Evolutionary conservation across 306 rosid species (phyloP), one percentile per base, ranked within the genome.

Genomic region (Sindora glabra): DNA sequence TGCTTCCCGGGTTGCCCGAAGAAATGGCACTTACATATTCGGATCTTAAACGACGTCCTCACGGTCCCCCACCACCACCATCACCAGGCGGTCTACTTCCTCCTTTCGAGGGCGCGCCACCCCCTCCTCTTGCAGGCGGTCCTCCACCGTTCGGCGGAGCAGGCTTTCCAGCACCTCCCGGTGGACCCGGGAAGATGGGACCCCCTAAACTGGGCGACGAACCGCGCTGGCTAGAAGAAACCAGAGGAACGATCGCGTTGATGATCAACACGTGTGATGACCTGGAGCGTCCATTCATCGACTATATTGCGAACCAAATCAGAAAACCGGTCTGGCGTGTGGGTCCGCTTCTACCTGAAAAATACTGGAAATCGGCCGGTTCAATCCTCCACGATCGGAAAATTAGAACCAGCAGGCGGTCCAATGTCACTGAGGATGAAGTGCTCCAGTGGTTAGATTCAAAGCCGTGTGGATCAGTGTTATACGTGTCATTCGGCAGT

Each of bases 191-290:
- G 1, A 73, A 8, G 51, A 67, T 1, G 71, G 85, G 79, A 1
- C 90, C 79, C 0, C 88, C 80, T 0, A 44, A 26, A 7, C 64
- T 15, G 0, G 89, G 81, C 0, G 68, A 19, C 0, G 68, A 27
- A 0, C 91, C 89, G 2, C 69, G 9, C 0, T 84, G 85, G 87
- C 0, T 79, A 6, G 69, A 75, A 0, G 80, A 67, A 2, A 26
- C 38, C 0, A 47, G 34, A 38, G 72, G 33, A 5, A 16, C 78
- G 0, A 46, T 67, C 3, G 83, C 77, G 0, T 4, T 75, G 62
- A 30, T 87, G 80, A 62, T 87, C 59, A 87, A 87, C 85, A 87
- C 91, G 64, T 84, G 91, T 59, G 80, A 81, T 3, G 91, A 81
- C 41, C 73, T 87, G 6, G 95, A 87, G 67, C 71, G 48, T 49